Base-by-base conservation (phyloP, 1,284 basidiomycete species). In the Rhodofomes roseus region DNA sequence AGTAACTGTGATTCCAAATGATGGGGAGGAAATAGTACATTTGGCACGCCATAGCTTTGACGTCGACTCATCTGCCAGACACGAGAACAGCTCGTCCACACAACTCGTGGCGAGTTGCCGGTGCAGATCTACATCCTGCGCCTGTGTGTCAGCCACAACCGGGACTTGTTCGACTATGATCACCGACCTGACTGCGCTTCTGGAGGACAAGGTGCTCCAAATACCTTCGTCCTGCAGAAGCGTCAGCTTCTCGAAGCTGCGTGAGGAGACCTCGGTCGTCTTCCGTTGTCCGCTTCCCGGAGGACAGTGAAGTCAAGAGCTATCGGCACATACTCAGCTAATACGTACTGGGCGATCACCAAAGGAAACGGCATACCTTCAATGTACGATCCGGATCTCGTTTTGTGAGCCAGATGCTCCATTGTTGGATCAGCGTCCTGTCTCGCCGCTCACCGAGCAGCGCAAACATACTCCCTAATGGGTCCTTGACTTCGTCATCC, bases 151-250 rank as follows among this genome's bases (percentile, higher is more conserved):
- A 34, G 31, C 31, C 31, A 5, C 37, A 52, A 54, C 55, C 54
- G 8, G n/a, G 57, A 52, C n/a, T 53, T 54, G 48, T 62, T 39
- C n/a, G 27, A 55, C 31, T 34, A 22, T 44, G 56, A 58, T 3
- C 23, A 71, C 79, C 16, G 65, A 85, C 90, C 54, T 77, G 79
- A 66, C 82, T 88, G 44, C 85, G 82, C 66, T 85, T 85, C 59
- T 84, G 82, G 27, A 96, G 73, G 1, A 95, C 86, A 0, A 95
- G 76, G 69, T 92, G 84, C 67, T 96, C 94, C 6, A 97, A 77
- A 68, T 87, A 95, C 58, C 83, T 81, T 43, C 82, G 77, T 3
- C 85, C 92, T 1, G 85, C 86, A 16, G 74, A 74, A 2, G 79
- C 77, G 65, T 84, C 85, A 3, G 85, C 78, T 37, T 74, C 80